Base-by-base conservation (phyloP, 164 flowering plant species). In the Tinospora cordifolia region DNA sequence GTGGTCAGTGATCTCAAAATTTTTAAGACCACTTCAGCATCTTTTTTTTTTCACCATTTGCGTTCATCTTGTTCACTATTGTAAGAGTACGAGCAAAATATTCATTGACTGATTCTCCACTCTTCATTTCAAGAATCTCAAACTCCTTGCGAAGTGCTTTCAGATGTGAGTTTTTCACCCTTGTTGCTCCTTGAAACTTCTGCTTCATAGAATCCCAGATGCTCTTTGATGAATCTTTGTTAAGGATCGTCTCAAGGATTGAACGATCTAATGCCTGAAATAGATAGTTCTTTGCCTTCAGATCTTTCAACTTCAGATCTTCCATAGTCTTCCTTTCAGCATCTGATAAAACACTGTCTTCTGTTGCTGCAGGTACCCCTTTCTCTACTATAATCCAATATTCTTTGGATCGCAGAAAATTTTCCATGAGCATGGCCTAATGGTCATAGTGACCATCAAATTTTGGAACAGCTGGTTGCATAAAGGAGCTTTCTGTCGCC, bases 341-440 rank as follows among this genome's bases (percentile, higher is more conserved):
- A 12, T 57, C 49, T 8, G 36, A 57, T 1, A n/a, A 30, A 8
- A 0, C 65, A 21, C 4, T 65, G 59, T 36, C 57, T 12, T 7
- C 34, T 13, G 3, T 14, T 40, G 36, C 8, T 38, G 22, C 12
- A 38, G 30, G 11, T 7, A 59, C 39, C 13, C 65, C 72, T 26
- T 2, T 49, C 39, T 67, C 60, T n/a, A 67, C 70, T 62, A 67
- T 1, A 27, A 21, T 22, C 70, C 60, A 67, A 47, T 47, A 67
- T 10, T 65, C 49, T 7, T 65, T 65, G 10, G 51, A 65, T 9
- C 38, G 12, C 0, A 62, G 11, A 14, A 62, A 26, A 26, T 62
- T 62, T 22, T 62, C 64, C 64, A 62, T 62, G 0, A 62, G 34
- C 36, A 62, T 24, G 2, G 36, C 7, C 64, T 38, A 62, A 13